phyloP scores from a whole-genome alignment of 2,329 filamentous ascomycete genomes.

The Endothia cerciana region DNA sequence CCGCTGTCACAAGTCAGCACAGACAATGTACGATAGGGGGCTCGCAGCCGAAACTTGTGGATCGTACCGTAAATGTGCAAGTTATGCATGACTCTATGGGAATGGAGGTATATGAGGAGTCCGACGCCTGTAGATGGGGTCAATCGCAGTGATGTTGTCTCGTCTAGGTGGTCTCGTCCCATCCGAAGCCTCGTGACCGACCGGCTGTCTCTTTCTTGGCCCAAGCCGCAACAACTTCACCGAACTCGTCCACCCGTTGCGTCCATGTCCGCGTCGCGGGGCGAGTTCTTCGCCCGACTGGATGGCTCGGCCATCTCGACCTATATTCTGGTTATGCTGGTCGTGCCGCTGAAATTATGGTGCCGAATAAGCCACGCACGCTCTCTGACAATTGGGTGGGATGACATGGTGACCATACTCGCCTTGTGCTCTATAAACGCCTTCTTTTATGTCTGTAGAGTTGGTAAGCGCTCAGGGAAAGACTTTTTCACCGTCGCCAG shows the following conservation, averaged over 20 bases:
- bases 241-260: background rate
- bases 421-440: constrained; percentile 3
- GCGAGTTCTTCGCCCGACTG: background rate
- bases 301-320: background rate
- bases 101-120: background rate
- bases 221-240: background rate
- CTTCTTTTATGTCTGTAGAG: constrained; percentile 4
- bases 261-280: background rate
- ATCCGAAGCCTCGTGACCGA: background rate
- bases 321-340: background rate
- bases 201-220: background rate
- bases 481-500: background rate
- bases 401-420: background rate
- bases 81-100: background rate
- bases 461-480: background rate
- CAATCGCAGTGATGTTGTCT: background rate
- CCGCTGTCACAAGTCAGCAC: background rate
- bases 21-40: background rate
- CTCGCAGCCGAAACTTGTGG: background rate
- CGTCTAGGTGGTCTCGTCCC: background rate
- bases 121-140: background rate
- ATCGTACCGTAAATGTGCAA: background rate
- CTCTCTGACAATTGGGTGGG: background rate
- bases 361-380: background rate
- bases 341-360: constrained; percentile 2